Base-by-base conservation (phyloP, 345 rosid species). In the Arabis alpina region DNA sequence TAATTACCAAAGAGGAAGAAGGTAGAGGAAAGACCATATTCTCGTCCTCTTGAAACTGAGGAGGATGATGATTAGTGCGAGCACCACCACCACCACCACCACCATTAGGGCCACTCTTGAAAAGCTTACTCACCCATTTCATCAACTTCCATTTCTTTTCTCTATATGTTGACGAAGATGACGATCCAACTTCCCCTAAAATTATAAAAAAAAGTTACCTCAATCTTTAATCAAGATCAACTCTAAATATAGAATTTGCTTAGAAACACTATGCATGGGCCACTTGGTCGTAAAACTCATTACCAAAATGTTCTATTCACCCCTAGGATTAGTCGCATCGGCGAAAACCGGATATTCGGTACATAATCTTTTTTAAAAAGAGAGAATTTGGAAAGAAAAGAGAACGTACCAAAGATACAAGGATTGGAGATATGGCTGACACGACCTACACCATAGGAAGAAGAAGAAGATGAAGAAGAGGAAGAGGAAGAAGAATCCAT, bases 111-210 rank as follows among this genome's bases (percentile, higher is more conserved):
- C 88, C 82, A 54, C 77, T 75, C 74, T 86, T 94, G 53, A 94
- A 94, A 56, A 94, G 81, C 78, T 87, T 94, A 61, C 96, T 73
- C 54, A 94, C 81, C 99, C 99, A 94, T 83, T 88, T 91, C 91
- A 89, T 81, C 56, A 94, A 80, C 71, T 91, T 80, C 42, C 96
- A 89, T 80, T 86, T 89, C 75, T 83, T 86, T 82, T 89, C 90
- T 82, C 87, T 80, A 78, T 80, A 69, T 10, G 92, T 80, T 66
- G 89, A 86, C 69, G 82, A 71, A 10, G 73, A 71, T 15, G 80
- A 71, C 30, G 76, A 65, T 9, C 77, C 85, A 84, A 74, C 79
- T 73, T 86, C 92, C 80, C 94, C 97, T 93, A 85, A 79, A 79
- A 66, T 77, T 48, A 44, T 52, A 10, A 30, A 37, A 52, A 61